Conservation (phyloP, 192 early-diverging fungal species). For the Entrophospora sp. region DNA sequence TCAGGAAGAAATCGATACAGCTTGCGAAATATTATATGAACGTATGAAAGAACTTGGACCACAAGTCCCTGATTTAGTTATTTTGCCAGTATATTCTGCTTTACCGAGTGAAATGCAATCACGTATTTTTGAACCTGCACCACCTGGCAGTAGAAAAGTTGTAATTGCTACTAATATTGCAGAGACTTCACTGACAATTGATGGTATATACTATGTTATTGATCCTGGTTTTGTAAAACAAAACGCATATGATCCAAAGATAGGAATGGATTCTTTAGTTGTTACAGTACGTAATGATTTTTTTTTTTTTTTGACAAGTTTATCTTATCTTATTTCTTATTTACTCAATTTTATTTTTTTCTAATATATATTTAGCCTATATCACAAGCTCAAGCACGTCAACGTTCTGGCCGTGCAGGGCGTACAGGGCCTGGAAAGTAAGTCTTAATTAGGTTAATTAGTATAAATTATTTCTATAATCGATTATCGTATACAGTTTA, state of each 20-base stretch:
- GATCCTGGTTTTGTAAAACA: conserved; percentile 96
- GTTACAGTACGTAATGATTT: conserved; percentile 34
- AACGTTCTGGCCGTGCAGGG: conserved; percentile 95
- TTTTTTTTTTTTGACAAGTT: not conserved
- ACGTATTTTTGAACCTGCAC: conserved; percentile 90
- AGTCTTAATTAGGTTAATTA: no score
- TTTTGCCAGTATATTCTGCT: conserved; percentile 91
- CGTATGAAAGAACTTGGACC: conserved; percentile 61
- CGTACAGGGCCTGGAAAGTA: conserved; percentile 87
- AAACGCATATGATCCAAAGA: conserved; percentile 91
- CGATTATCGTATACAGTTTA: not conserved
- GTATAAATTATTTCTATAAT: no score
- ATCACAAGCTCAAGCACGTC: conserved; percentile 88
- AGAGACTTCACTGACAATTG: conserved; percentile 96
- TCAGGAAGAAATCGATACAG: conserved; percentile 96
- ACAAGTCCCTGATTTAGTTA: conserved; percentile 63
- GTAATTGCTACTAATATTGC: conserved; percentile 99
- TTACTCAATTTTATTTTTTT: not conserved
- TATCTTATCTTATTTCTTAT: not conserved
- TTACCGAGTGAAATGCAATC: conserved; percentile 93
- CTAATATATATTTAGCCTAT: conserved; percentile 59
- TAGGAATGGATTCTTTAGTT: conserved; percentile 96
- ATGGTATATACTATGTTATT: conserved; percentile 94
- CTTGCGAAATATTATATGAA: conserved; percentile 61
- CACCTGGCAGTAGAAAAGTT: conserved; percentile 70